Evolutionary conservation across 176 grass and related monocot genomes (phyloP).

Genomic region (Elymus sibiricus): DNA sequence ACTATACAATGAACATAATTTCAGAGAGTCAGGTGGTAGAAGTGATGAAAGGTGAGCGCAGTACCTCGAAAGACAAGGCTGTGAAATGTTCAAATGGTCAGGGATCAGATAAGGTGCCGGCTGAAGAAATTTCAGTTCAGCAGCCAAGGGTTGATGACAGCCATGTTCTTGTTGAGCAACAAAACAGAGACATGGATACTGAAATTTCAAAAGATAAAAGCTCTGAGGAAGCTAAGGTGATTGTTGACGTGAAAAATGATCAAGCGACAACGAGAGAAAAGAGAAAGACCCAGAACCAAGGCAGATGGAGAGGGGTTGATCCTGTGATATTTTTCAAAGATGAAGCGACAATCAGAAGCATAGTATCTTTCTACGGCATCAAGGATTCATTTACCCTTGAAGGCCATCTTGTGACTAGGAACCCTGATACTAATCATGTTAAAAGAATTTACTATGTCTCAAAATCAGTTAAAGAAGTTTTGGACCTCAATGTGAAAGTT

Average conservation of each 20-base stretch:
- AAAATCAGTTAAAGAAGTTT: slow-evolving; percentile 72
- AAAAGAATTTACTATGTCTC: slow-evolving; percentile 98
- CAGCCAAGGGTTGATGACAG: slow-evolving; percentile 31
- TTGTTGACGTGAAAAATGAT: slow-evolving; percentile 45
- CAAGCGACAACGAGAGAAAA: slow-evolving; percentile 36
- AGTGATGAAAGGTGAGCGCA: slow-evolving; percentile 34
- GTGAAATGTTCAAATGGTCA: slow-evolving; percentile 24
- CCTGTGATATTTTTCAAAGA: slow-evolving; percentile 94
- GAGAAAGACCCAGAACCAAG: slow-evolving; percentile 47
- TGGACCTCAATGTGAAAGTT: slow-evolving; percentile 75
- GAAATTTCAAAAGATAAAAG: slow-evolving; percentile 29
- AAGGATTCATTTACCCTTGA: slow-evolving; percentile 73
- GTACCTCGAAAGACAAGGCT: slow-evolving; percentile 9
- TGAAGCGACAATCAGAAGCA: slow-evolving; percentile 62
- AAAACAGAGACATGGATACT: slow-evolving; percentile 30
- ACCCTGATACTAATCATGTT: slow-evolving; percentile 70
- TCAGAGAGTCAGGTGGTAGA: slow-evolving; percentile 49
- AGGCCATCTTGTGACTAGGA: slow-evolving; percentile 80
- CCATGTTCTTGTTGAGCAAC: slow-evolving; percentile 29
- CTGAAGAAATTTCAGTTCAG: slow-evolving; percentile 37
- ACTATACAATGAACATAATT: slow-evolving; percentile 1
- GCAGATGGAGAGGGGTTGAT: slow-evolving; percentile 91
- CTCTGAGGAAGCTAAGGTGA: slow-evolving; percentile 32
- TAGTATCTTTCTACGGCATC: slow-evolving; percentile 86
- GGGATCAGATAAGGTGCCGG: slow-evolving; percentile 21